These are phyloP conservation scores for Brassica napus DNA, from an alignment of 345 rosid genomes.

Conservation along the genomic window Da-Ae NC_063446.1:57493501-57494000, in stretches of 20 bases:
- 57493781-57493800: neutral
- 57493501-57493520: constrained; percentile 65
- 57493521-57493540: constrained; percentile 59
- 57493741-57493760: neutral
- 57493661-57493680: neutral
- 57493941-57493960: neutral
- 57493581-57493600: constrained; percentile 57
- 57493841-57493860: neutral
- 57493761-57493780: neutral
- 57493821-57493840: neutral
- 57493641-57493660: constrained; percentile 43
- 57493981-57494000: neutral
- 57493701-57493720: neutral
- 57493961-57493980: too few relatives aligned
- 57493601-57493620: constrained; percentile 65
- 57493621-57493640: constrained; percentile 90
- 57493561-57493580: constrained; percentile 50
- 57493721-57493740: neutral
- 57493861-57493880: neutral
- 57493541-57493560: constrained; percentile 64
- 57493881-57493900: neutral
- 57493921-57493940: neutral
- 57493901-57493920: neutral
- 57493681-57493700: neutral
- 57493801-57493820: neutral